Conservation (phyloP, 2,329 filamentous ascomycete species). For the Pezicula carpinea region DNA sequence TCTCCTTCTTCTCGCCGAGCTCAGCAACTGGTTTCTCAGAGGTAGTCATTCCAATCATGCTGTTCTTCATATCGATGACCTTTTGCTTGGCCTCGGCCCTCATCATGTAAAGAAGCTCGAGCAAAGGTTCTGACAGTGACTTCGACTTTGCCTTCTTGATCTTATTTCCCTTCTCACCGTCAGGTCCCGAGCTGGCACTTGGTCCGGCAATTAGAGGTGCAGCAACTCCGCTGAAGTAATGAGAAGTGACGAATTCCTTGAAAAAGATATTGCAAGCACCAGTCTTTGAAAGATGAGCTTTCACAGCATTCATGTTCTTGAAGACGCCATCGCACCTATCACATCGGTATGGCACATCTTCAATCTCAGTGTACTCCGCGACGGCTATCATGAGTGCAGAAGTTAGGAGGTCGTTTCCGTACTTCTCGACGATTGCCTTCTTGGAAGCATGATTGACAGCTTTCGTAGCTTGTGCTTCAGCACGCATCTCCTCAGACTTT, state of each 20-base stretch:
- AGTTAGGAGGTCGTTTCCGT: not conserved
- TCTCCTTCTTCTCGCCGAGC: not conserved
- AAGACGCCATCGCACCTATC: not conserved
- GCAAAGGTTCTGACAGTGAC: no score
- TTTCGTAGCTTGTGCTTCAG: no score
- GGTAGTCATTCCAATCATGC: not conserved
- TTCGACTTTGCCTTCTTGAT: no score
- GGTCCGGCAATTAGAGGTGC: not conserved
- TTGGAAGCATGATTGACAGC: no score
- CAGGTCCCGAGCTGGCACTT: no score
- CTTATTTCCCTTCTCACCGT: not conserved
- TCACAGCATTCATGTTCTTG: not conserved
- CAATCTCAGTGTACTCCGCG: not conserved
- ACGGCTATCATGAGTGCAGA: not conserved
- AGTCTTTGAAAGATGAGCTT: not conserved
- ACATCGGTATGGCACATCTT: not conserved
- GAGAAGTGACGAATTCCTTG: not conserved
- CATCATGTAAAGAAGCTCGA: no score
- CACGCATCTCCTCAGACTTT: no score
- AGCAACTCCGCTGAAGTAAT: not conserved
- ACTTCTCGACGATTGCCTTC: not conserved
- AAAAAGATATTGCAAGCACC: not conserved
- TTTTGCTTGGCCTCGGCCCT: not conserved
- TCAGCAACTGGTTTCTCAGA: not conserved
- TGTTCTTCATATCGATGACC: not conserved